Conservation (phyloP, 2,329 filamentous ascomycete species). For the Neurospora crassa region DNA sequence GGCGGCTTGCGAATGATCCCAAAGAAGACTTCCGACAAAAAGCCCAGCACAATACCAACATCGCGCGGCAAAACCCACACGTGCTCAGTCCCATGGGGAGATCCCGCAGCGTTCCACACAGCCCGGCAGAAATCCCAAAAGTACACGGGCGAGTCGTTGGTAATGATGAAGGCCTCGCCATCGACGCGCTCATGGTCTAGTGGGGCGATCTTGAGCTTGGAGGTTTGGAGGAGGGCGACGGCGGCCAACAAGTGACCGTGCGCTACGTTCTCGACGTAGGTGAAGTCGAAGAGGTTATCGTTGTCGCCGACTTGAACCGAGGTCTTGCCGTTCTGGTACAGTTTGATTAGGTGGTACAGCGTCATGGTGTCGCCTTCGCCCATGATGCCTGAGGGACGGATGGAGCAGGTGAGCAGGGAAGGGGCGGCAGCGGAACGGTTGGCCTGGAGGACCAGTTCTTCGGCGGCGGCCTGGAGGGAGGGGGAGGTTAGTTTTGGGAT, state of each 20-base stretch:
- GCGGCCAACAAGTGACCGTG: conserved; percentile 79
- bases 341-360: conserved; percentile 63
- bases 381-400: conserved; percentile 84
- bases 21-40: conserved; percentile 42
- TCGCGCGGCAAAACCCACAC: conserved; percentile 46
- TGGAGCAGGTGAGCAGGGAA: conserved; percentile 63
- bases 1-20: conserved; percentile 40
- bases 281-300: conserved; percentile 55
- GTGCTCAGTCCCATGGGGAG: conserved; percentile 38
- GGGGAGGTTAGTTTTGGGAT: not conserved
- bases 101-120: conserved; percentile 60
- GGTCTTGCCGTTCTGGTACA: conserved; percentile 59
- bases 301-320: conserved; percentile 70
- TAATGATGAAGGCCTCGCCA: conserved; percentile 83
- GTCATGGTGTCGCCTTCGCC: conserved; percentile 78
- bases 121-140: conserved; percentile 83
- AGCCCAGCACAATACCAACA: conserved; percentile 42
- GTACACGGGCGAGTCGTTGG: conserved; percentile 79
- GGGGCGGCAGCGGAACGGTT: conserved; percentile 48
- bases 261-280: conserved; percentile 53
- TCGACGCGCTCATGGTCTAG: conserved; percentile 66
- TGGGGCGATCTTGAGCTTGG: conserved; percentile 46
- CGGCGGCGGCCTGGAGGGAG: conserved; percentile 55
- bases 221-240: conserved; percentile 56
- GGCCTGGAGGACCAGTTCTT: conserved; percentile 68